A percentile compares a stretch with the other conserved stretches of the same genome.
Conservation (phyloP, 495 filamentous ascomycete genomes). For the Bryoglossum gracile region DNA sequence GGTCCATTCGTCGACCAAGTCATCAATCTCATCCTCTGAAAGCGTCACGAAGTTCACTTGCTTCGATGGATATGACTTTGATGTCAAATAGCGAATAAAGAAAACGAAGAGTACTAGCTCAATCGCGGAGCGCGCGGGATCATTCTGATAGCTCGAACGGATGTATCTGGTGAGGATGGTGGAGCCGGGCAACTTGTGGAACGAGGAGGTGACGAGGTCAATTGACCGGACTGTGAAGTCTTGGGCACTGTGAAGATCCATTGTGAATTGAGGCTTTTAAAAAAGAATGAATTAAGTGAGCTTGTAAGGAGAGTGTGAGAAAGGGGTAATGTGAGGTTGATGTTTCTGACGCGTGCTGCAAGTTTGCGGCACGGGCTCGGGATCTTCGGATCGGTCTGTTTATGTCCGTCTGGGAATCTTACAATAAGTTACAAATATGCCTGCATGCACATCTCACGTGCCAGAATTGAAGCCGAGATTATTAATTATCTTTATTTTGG, state of each 20-base stretch:
- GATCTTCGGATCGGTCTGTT: too few species aligned
- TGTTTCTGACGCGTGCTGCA: too few species aligned
- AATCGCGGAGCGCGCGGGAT: constrained; percentile 85
- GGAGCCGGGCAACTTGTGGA: constrained; percentile 87
- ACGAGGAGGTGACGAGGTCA: constrained; percentile 56
- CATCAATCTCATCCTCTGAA: constrained; percentile 91
- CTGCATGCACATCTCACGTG: too few species aligned
- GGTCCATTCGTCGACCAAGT: constrained; percentile 95
- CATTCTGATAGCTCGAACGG: constrained; percentile 92
- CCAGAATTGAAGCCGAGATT: too few species aligned
- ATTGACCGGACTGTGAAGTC: constrained; percentile 58
- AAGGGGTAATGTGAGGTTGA: too few species aligned
- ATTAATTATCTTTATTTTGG: too few species aligned
- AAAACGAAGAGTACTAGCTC: constrained; percentile 93
- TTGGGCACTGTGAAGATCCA: constrained; percentile 78
- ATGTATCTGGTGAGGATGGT: constrained; percentile 94
- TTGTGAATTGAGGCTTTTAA: too few species aligned
- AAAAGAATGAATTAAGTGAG: too few species aligned
- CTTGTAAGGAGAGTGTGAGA: too few species aligned
- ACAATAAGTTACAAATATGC: too few species aligned
- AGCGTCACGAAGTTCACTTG: constrained; percentile 80
- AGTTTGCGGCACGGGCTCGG: too few species aligned
- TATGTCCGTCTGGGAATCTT: too few species aligned
- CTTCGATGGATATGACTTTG: constrained; percentile 81
- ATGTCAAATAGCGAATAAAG: constrained; percentile 83